Conservation (phyloP, 2,329 filamentous ascomycete species). For the Pseudocercospora fijiensis region DNA sequence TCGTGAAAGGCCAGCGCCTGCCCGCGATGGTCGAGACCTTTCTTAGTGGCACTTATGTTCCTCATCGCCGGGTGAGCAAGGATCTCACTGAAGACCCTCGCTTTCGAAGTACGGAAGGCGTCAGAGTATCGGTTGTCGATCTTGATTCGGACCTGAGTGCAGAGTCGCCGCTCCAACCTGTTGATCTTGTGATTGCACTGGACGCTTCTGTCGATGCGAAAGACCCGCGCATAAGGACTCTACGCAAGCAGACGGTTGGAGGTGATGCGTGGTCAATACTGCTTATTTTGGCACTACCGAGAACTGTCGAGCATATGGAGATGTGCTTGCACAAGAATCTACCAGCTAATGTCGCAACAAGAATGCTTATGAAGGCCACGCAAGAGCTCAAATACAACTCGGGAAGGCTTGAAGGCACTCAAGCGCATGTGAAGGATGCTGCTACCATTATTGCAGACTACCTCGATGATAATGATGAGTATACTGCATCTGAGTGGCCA, state of each 20-base stretch:
- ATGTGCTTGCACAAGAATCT: constrained; percentile 38
- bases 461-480: constrained; percentile 18
- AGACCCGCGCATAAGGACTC: constrained; percentile 18
- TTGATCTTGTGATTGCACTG: constrained; percentile 45
- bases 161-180: constrained; percentile 29
- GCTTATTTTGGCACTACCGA: constrained; percentile 44
- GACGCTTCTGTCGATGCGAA: constrained; percentile 35
- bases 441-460: constrained; percentile 29
- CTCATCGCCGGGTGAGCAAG: constrained; percentile 29
- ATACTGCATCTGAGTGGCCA: constrained; percentile 28
- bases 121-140: constrained; percentile 41
- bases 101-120: constrained; percentile 14
- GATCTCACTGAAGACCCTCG: constrained; percentile 11
- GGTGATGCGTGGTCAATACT: constrained; percentile 29
- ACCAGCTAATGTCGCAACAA: constrained; percentile 32
- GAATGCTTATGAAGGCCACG: constrained; percentile 42
- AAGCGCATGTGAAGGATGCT: constrained; percentile 25
- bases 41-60: constrained; percentile 15
- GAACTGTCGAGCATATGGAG: constrained; percentile 47
- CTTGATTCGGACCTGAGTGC: constrained; percentile 24
- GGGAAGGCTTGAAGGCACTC: constrained; percentile 35
- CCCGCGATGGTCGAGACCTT: constrained; percentile 38
- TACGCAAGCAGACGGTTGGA: constrained; percentile 8
- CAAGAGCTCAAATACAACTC: constrained; percentile 38
- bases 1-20: constrained; percentile 33